Percentiles rank a stretch among this genome's conserved stretches.
These are phyloP conservation scores for Alternaria viburni DNA, from an alignment of 2,329 filamentous ascomycete species.

Conservation along the genomic window DNA sequence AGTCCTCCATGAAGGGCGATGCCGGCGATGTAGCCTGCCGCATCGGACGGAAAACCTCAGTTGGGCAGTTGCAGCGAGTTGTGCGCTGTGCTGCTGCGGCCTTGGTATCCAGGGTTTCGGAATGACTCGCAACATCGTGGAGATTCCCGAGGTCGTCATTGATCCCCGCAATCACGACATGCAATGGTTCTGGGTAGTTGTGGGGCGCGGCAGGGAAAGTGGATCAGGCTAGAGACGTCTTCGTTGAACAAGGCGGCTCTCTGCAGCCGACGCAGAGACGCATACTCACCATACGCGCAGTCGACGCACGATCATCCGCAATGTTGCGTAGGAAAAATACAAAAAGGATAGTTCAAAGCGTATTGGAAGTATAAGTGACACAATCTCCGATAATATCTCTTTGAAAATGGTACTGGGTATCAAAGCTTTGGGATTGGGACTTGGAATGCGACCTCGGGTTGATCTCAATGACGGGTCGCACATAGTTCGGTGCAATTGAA, in stretches of 20 bases:
- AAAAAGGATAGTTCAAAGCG: neutral
- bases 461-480: neutral
- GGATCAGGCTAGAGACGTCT: slow-evolving; percentile 5
- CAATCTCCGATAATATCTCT: too few relatives aligned
- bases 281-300: neutral
- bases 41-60: slow-evolving; percentile 2
- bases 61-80: neutral
- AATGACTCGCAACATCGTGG: slow-evolving; percentile 1
- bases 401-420: neutral
- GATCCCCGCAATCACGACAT: slow-evolving; percentile 18
- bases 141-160: slow-evolving; percentile 11
- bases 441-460: neutral
- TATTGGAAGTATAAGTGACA: neutral
- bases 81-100: neutral
- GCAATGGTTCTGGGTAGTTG: neutral
- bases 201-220: neutral
- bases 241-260: neutral
- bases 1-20: neutral
- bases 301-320: neutral
- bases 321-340: neutral
- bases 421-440: neutral
- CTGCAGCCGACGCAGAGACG: neutral
- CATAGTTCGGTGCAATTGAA: neutral
- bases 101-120: neutral
- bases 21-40: neutral